These are phyloP conservation scores for Triticum monococcum DNA, from an alignment of 176 grass and related monocot genomes.

Conservation along the genomic window DNA sequence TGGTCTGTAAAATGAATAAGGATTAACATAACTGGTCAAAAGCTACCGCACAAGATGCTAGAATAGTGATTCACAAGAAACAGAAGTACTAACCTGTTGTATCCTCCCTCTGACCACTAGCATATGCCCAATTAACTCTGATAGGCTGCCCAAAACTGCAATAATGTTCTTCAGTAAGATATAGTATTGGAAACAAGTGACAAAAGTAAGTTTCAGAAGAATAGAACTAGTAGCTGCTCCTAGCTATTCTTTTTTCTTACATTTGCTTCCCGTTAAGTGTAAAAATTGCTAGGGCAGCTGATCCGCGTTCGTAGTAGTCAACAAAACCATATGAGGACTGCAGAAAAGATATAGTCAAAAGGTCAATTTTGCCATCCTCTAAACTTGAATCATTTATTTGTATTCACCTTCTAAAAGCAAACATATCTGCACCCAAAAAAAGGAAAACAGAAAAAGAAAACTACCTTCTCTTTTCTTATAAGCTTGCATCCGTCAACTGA, in stretches of 20 bases:
- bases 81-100: slow-evolving; percentile 62
- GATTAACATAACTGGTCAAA: slow-evolving; percentile 9
- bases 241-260: slow-evolving; percentile 39
- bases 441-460: not conserved
- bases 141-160: slow-evolving; percentile 83
- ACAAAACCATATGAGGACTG: slow-evolving; percentile 95
- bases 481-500: slow-evolving; percentile 82
- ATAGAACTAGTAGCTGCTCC: not conserved
- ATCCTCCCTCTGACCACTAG: slow-evolving; percentile 81
- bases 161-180: slow-evolving; percentile 5
- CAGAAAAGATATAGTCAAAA: slow-evolving; percentile 7
- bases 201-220: not conserved
- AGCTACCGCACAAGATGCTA: slow-evolving; percentile 4
- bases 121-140: slow-evolving; percentile 87
- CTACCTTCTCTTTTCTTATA: slow-evolving; percentile 91
- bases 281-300: slow-evolving; percentile 78
- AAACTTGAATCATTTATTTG: not conserved
- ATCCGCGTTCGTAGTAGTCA: slow-evolving; percentile 84
- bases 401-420: slow-evolving; percentile 1
- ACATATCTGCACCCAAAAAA: not conserved
- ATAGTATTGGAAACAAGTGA: not conserved
- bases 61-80: not conserved
- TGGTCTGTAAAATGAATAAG: slow-evolving; percentile 47
- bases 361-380: slow-evolving; percentile 14
- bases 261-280: slow-evolving; percentile 78